phyloP scores from a whole-genome alignment of 192 early-diverging fungal species.

The Chytriomyces sp. region DNA sequence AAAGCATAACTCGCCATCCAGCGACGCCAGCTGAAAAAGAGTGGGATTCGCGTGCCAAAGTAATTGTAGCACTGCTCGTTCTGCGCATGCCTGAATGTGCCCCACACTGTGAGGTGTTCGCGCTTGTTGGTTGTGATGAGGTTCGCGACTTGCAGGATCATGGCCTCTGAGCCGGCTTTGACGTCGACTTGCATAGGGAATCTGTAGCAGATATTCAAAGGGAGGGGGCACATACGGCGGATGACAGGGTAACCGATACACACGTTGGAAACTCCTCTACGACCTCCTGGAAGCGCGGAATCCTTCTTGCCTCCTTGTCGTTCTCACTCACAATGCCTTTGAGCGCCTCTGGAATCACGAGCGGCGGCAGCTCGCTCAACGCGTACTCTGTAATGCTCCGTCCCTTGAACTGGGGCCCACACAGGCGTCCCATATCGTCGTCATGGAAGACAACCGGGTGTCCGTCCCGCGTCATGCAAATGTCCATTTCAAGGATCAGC shows the following conservation, averaged over 20 bases:
- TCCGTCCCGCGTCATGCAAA: conserved; percentile 50
- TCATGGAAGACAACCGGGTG: conserved; percentile 55
- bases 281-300: conserved; percentile 45
- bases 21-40: conserved; percentile 42
- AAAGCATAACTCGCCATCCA: conserved; percentile 12
- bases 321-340: background rate
- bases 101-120: conserved; percentile 49
- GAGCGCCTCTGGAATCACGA: conserved; percentile 34
- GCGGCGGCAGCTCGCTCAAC: conserved; percentile 43
- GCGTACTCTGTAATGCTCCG: conserved; percentile 35
- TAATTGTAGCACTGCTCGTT: conserved; percentile 36
- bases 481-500: conserved; percentile 37
- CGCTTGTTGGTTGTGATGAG: conserved; percentile 38
- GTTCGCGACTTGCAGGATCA: conserved; percentile 44
- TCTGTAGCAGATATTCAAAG: conserved; percentile 12
- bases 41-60: conserved; percentile 43
- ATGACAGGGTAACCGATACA: background rate
- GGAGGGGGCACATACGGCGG: background rate
- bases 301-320: conserved; percentile 35
- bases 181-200: conserved; percentile 60
- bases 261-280: conserved; percentile 49
- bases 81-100: conserved; percentile 30
- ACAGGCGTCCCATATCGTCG: conserved; percentile 36
- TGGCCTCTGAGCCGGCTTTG: conserved; percentile 44
- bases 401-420: conserved; percentile 35